These are phyloP conservation scores for Dentiscutata heterogama DNA, from an alignment of 371 early-diverging fungal genomes.

Conservation along the genomic window DNA sequence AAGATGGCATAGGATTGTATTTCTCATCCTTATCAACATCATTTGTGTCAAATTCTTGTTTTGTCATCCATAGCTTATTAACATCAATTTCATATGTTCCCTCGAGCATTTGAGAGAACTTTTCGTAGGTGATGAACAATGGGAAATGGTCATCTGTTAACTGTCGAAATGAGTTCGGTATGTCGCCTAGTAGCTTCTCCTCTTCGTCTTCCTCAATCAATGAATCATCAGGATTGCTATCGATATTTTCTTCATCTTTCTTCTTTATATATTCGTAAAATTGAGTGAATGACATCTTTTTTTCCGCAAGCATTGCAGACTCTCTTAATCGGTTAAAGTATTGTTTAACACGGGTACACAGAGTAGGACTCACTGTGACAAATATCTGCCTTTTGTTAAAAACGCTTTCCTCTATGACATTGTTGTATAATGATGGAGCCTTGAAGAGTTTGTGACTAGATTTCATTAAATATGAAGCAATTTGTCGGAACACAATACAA, in stretches of 20 bases:
- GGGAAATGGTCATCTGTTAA: slow-evolving; percentile 29
- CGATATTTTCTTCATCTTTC: neutral
- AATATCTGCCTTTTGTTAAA: slow-evolving; percentile 34
- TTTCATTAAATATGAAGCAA: slow-evolving; percentile 13
- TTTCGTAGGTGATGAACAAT: slow-evolving; percentile 34
- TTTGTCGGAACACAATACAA: slow-evolving; percentile 29
- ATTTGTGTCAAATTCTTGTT: neutral
- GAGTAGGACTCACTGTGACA: neutral
- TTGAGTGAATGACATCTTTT: slow-evolving; percentile 17
- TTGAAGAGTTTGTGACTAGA: neutral
- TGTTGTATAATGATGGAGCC: neutral
- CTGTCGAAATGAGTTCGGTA: slow-evolving; percentile 25
- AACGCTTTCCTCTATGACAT: neutral
- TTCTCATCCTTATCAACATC: slow-evolving; percentile 10
- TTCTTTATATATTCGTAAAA: slow-evolving; percentile 1
- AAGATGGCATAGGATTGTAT: neutral
- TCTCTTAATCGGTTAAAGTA: neutral
- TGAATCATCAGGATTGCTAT: neutral
- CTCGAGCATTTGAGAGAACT: slow-evolving; percentile 28
- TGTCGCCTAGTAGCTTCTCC: neutral
- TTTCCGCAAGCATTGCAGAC: neutral
- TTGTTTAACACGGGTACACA: slow-evolving; percentile 9
- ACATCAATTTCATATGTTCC: slow-evolving; percentile 32
- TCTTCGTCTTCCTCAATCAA: slow-evolving; percentile 7
- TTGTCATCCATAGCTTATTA: neutral